Evolutionary conservation across 1,139 yeast genomes (phyloP).

Genomic region (Candida pseudocylindracea): DNA sequence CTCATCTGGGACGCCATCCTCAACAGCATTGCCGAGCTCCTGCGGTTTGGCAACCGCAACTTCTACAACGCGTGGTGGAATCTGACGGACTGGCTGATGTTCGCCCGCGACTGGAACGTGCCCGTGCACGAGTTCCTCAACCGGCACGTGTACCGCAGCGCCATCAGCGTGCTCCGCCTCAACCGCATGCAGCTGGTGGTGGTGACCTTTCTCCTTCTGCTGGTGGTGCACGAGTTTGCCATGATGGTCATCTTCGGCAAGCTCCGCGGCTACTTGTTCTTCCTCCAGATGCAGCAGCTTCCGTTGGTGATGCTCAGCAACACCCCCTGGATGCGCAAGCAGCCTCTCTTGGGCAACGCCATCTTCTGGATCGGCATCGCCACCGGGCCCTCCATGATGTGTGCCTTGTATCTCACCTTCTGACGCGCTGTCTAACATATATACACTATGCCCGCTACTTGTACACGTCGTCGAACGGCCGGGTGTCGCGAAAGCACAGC

Average conservation of each 20-base stretch:
- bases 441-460: slow-evolving; percentile 10
- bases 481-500: slow-evolving; percentile 81
- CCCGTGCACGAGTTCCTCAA: slow-evolving; percentile 86
- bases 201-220: slow-evolving; percentile 61
- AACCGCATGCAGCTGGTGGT: slow-evolving; percentile 50
- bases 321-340: slow-evolving; percentile 25
- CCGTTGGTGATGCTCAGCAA: slow-evolving; percentile 36
- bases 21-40: slow-evolving; percentile 74
- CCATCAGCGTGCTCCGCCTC: slow-evolving; percentile 54
- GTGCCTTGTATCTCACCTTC: slow-evolving; percentile 45
- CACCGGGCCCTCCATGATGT: slow-evolving; percentile 75
- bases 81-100: slow-evolving; percentile 82
- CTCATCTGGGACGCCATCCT: slow-evolving; percentile 88
- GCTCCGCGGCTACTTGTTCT: slow-evolving; percentile 57
- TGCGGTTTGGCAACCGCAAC: slow-evolving; percentile 70
- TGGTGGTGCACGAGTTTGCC: slow-evolving; percentile 73
- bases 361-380: slow-evolving; percentile 87
- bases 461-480: slow-evolving; percentile 88
- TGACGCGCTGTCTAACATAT: no score
- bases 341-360: slow-evolving; percentile 48
- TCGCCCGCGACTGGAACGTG: slow-evolving; percentile 82
- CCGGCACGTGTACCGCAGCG: slow-evolving; percentile 86
- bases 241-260: slow-evolving; percentile 76
- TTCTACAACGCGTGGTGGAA: slow-evolving; percentile 98
- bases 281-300: slow-evolving; percentile 68